Evolutionary conservation across 345 rosid species (phyloP).

Genomic region (Kandelia obovata): DNA sequence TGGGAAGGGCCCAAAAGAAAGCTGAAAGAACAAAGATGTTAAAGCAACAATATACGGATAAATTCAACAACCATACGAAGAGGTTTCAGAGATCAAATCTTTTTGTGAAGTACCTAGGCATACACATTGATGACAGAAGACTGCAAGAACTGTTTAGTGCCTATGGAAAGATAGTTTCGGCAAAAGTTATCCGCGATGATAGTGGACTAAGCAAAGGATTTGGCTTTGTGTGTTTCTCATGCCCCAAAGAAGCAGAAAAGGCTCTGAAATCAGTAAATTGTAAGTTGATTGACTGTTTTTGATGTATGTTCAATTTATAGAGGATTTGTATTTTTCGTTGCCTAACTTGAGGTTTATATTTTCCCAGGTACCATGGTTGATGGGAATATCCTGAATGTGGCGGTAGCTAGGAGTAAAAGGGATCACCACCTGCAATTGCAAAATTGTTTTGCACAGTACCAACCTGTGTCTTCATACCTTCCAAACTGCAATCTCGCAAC

Average conservation of each 20-base stretch:
- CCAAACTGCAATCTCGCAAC: constrained; percentile 13
- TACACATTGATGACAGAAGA: constrained; percentile 40
- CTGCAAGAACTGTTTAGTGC: constrained; percentile 43
- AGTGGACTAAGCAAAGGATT: constrained; percentile 58
- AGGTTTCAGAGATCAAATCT: constrained; percentile 43
- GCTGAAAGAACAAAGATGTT: constrained; percentile 53
- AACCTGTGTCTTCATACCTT: constrained; percentile 8
- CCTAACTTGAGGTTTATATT: neutral
- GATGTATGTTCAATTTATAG: neutral
- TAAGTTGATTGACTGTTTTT: constrained; percentile 20
- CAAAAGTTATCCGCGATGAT: constrained; percentile 51
- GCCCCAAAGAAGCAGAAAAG: constrained; percentile 49
- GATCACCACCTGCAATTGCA: constrained; percentile 40
- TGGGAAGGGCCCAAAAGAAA: constrained; percentile 60
- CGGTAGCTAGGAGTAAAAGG: constrained; percentile 57
- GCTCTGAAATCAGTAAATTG: constrained; percentile 55
- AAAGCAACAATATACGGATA: constrained; percentile 28
- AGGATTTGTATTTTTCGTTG: constrained; percentile 4
- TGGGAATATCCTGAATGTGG: constrained; percentile 48
- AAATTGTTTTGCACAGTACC: constrained; percentile 11
- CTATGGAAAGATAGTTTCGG: constrained; percentile 51
- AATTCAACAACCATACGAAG: constrained; percentile 14
- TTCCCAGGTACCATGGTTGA: constrained; percentile 41
- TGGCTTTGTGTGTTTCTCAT: constrained; percentile 76
- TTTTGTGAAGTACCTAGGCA: constrained; percentile 60